Base-by-base conservation (phyloP, 2,329 filamentous ascomycete genomes). In the Xylariaceae sp. region DNA sequence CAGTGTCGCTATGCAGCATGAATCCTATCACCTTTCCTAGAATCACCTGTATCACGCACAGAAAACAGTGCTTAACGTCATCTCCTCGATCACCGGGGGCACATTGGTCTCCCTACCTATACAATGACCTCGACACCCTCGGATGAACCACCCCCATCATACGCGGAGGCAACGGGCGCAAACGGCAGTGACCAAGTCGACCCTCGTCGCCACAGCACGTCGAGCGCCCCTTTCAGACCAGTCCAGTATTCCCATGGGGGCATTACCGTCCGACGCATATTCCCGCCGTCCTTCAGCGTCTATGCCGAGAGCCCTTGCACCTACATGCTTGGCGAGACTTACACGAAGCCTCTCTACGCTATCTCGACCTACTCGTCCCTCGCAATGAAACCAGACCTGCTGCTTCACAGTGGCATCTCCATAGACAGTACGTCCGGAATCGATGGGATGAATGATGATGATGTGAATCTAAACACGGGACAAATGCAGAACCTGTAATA, bases 131-230 rank as follows among this genome's bases (percentile, higher is more conserved):
- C 23, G 23, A 30, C 23, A 30, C 23, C 23, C 2, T 4, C 11
- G 2, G 62, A 62, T 13, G 37, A 42, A 10, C 45, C 51, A 18
- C 62, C 62, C 34, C 62, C 62, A 8, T 62, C 62, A 35, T 64
- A 64, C 57, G 56, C 37, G 6, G 62, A 62, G 55, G 62, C 62
- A 18, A 60, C 50, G 6, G 37, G 61, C 47, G 9, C 39, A 30
- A 59, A 42, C 34, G 4, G 4, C 42, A n/a, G 35, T 23, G 11
- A 23, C 3, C 13, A n/a, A 4, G 5, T 11, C 13, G n/a, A n/a
- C 8, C 2, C 13, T 8, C 15, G 55, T 51, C 55, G 53, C 44
- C 44, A 42, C 13, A 53, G 15, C 11, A 34, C 54, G 4, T 34
- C 18, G 11, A 35, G 30, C 17, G 3, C 39, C 23, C 11, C 37